These are phyloP conservation scores for Saccharomycopsis crataegensis DNA, from an alignment of 1,139 yeast species.

Conservation along the genomic window DNA sequence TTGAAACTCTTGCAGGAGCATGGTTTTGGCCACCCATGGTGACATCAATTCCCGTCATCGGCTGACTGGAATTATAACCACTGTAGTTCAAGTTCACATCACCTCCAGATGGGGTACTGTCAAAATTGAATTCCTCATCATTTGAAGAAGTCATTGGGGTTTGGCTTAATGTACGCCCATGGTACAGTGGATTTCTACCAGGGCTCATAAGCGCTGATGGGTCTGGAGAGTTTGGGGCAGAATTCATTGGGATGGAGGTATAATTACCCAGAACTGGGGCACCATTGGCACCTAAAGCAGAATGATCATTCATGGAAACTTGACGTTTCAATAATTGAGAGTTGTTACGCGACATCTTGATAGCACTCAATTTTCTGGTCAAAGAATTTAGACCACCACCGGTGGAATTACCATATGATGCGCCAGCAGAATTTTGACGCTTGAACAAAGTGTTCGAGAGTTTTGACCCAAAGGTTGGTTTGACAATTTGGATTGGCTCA, in stretches of 20 bases:
- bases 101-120: background rate
- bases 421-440: background rate
- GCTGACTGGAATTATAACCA: background rate
- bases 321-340: background rate
- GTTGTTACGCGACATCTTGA: slow-evolving; percentile 11
- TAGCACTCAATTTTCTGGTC: slow-evolving; percentile 14
- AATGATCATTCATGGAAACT: background rate
- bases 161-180: slow-evolving; percentile 8
- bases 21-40: background rate
- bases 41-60: background rate
- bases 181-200: background rate
- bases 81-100: background rate
- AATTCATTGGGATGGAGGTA: background rate
- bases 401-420: background rate
- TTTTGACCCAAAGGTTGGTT: slow-evolving; percentile 12
- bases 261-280: background rate
- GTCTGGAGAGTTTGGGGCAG: background rate
- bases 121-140: slow-evolving; percentile 12
- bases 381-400: slow-evolving; percentile 3
- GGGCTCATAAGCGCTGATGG: background rate
- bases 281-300: background rate
- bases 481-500: slow-evolving; percentile 13
- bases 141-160: slow-evolving; percentile 14
- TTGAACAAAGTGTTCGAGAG: slow-evolving; percentile 10
- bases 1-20: too few species aligned